These are phyloP conservation scores for Mycena citricolor DNA, from an alignment of 1,284 basidiomycete genomes.

Conservation along the genomic window DNA sequence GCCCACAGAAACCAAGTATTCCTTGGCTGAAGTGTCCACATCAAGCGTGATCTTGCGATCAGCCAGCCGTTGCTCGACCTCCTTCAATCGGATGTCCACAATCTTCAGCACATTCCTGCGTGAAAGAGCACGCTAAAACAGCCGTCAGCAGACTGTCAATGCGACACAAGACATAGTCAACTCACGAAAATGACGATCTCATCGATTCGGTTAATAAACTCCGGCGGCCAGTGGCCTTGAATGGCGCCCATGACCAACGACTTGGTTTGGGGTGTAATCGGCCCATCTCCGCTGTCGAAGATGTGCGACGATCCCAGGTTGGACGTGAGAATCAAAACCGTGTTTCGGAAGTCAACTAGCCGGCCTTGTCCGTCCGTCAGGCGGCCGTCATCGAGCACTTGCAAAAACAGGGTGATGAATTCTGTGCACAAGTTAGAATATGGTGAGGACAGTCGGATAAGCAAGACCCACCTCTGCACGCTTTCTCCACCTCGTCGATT, in stretches of 20 bases:
- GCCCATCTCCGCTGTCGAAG: slow-evolving; percentile 75
- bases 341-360: slow-evolving; percentile 79
- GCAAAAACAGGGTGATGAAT: slow-evolving; percentile 90
- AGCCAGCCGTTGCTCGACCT: slow-evolving; percentile 73
- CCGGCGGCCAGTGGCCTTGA: slow-evolving; percentile 85
- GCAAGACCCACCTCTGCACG: slow-evolving; percentile 46
- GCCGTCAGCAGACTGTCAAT: slow-evolving; percentile 14
- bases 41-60: slow-evolving; percentile 80
- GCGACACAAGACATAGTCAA: slow-evolving; percentile 22
- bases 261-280: slow-evolving; percentile 61
- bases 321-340: slow-evolving; percentile 93
- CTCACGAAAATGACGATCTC: slow-evolving; percentile 87
- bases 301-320: slow-evolving; percentile 84
- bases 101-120: slow-evolving; percentile 77
- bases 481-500: slow-evolving; percentile 90
- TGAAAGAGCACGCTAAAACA: slow-evolving; percentile 70
- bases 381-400: slow-evolving; percentile 94
- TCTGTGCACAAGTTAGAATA: slow-evolving; percentile 38
- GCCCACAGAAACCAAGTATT: slow-evolving; percentile 82
- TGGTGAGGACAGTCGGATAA: too few relatives aligned
- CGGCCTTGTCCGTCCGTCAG: slow-evolving; percentile 88
- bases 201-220: slow-evolving; percentile 91
- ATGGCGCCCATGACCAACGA: slow-evolving; percentile 78
- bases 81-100: slow-evolving; percentile 78
- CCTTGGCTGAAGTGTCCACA: slow-evolving; percentile 76